Evolutionary conservation across 352 stramenopile species (phyloP).

Genomic region (Phytophthora chlamydospora): DNA sequence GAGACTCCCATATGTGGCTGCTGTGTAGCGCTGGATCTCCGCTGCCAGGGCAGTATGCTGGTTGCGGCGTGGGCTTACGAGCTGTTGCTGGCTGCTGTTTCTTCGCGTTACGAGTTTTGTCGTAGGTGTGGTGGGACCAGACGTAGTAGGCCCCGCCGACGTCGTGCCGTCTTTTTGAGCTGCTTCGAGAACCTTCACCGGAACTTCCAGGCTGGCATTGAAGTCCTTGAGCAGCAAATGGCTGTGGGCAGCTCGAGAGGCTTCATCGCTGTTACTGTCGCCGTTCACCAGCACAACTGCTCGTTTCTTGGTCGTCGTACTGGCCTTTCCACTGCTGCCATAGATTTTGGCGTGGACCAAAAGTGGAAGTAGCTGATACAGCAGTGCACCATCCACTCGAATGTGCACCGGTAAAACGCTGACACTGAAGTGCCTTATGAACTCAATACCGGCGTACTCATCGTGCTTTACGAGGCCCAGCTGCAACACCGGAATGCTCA

Average conservation of each 20-base stretch:
- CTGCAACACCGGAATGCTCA: constrained; percentile 74
- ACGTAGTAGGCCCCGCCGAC: constrained; percentile 39
- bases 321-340: constrained; percentile 21
- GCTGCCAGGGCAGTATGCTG: constrained; percentile 38
- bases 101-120: constrained; percentile 36
- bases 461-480: constrained; percentile 85
- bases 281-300: constrained; percentile 34
- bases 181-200: constrained; percentile 72
- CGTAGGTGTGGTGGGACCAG: constrained; percentile 38
- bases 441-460: constrained; percentile 87
- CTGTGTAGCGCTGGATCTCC: constrained; percentile 44
- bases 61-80: constrained; percentile 23
- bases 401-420: constrained; percentile 77
- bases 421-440: constrained; percentile 85
- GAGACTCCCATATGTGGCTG: constrained; percentile 35
- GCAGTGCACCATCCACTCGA: constrained; percentile 80
- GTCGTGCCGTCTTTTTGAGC: constrained; percentile 68
- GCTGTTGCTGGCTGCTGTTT: constrained; percentile 27
- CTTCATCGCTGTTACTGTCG: constrained; percentile 35
- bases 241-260: constrained; percentile 44
- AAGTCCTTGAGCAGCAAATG: constrained; percentile 73
- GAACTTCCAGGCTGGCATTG: constrained; percentile 72
- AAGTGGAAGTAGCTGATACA: constrained; percentile 77
- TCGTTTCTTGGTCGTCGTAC: constrained; percentile 26
- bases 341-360: constrained; percentile 64